Evolutionary conservation across 768 basidiomycete species (phyloP), one percentile per base, ranked within the genome.

Genomic region (Collybia sordida): DNA sequence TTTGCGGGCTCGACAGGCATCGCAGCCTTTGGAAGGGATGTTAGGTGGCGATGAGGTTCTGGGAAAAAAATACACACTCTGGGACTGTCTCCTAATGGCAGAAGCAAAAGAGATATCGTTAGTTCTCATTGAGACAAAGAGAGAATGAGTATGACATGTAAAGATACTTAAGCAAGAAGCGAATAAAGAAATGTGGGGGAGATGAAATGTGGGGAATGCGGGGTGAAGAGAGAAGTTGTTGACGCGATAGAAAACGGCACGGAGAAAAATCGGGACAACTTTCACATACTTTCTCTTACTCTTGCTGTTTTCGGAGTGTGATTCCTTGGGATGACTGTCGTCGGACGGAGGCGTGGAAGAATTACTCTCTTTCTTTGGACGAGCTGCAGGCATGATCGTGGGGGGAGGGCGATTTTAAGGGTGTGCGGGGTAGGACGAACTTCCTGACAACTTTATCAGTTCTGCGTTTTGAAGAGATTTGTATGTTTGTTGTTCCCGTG

Each of bases 1-100:
- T 67, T 93, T 93, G 64, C 90, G 85, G 8, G 89, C 86, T 57
- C 89, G 77, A 68, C 90, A 92, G 40, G 89, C 89, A 71, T 91
- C 90, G 67, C 89, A 92, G 64, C 90, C 90, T 91, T 60, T 42
- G 41, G 39, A 25, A 50, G 48, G 54, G 52, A 18, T 47, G 31
- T 31, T 31, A 31, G 31, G 9, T 7, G 9, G 31, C 44, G 22
- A 49, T 21, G 18, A 38, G 28, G 2, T 8, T 15, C 2, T 25
- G 37, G 36, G 35, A 18, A n/a, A 38, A n/a, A 18, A 47, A 35
- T 37, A 76, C 85, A 52, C 59, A 89, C 89, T 91, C 68, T 91
- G 90, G 47, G 88, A 89, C 74, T 91, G 90, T 60, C 88, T 83
- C 83, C 88, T 90, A 61, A 52, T 56, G 27, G 45, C 38, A 38